These are phyloP conservation scores for Phialophora chinensis DNA, from an alignment of 2,329 filamentous ascomycete genomes.

Conservation along the genomic window DNA sequence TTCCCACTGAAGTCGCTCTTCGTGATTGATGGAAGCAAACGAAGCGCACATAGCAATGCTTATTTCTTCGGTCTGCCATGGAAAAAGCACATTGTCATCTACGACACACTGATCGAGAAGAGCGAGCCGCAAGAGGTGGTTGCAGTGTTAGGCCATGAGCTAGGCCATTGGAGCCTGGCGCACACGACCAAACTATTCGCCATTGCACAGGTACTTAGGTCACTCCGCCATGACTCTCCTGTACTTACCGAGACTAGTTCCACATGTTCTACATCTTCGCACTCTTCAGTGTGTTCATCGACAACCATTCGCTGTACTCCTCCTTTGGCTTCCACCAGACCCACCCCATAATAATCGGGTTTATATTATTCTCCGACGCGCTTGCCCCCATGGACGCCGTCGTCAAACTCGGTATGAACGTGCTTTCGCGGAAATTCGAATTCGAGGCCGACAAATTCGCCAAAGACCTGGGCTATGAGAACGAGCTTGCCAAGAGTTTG, in stretches of 20 bases:
- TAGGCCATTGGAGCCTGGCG: constrained; percentile 95
- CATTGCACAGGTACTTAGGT: constrained; percentile 73
- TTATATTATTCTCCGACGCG: constrained; percentile 97
- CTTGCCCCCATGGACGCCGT: constrained; percentile 92
- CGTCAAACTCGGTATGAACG: constrained; percentile 94
- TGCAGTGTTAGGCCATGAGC: constrained; percentile 91
- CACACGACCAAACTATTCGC: constrained; percentile 91
- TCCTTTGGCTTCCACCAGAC: constrained; percentile 86
- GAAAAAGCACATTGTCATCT: constrained; percentile 99
- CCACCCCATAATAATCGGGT: constrained; percentile 93
- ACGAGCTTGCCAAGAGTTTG: constrained; percentile 81
- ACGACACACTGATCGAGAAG: constrained; percentile 97
- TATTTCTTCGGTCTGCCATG: constrained; percentile 98
- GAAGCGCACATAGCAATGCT: constrained; percentile 85
- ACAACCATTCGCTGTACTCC: constrained; percentile 88
- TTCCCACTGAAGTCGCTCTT: constrained; percentile 93
- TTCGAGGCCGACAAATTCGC: constrained; percentile 95
- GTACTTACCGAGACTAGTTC: constrained; percentile 58
- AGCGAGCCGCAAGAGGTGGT: constrained; percentile 90
- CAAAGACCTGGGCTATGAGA: constrained; percentile 78
- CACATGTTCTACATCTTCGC: constrained; percentile 97
- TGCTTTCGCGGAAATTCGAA: constrained; percentile 91
- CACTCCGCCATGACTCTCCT: neutral
- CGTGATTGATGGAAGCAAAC: constrained; percentile 91
- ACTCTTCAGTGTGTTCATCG: constrained; percentile 95